Evolutionary conservation across 495 filamentous ascomycete genomes (phyloP).

Genomic region (Aspergillus mulundensis): DNA sequence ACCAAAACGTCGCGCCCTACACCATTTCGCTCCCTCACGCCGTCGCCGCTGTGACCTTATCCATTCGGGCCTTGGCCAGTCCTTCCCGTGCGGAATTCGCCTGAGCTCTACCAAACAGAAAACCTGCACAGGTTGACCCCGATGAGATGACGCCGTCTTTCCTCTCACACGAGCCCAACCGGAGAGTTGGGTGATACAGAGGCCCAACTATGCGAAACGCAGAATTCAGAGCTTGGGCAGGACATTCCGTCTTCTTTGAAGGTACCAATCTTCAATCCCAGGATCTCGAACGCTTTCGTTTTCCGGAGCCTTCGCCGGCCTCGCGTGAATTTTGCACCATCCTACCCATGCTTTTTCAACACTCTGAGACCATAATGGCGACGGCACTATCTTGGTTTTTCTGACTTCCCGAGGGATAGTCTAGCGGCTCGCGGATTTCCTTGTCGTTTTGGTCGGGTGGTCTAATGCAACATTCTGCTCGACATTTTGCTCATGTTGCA

Average conservation of each 20-base stretch:
- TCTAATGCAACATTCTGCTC: constrained; percentile 18
- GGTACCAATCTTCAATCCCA: not conserved
- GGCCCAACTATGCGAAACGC: constrained; percentile 12
- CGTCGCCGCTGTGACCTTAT: constrained; percentile 19
- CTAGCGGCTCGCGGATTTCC: constrained; percentile 2
- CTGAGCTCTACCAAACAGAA: constrained; percentile 12
- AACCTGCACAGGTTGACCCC: constrained; percentile 9
- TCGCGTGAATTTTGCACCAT: not conserved
- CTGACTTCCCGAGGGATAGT: not conserved
- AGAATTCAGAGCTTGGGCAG: not conserved
- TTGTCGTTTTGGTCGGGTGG: constrained; percentile 8
- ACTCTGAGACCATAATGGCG: not conserved
- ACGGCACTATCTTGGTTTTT: not conserved
- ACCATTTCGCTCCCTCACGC: constrained; percentile 17
- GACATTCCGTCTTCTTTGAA: not conserved
- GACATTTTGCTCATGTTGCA: constrained; percentile 15
- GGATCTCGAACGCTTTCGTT: not conserved
- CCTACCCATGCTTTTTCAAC: not conserved
- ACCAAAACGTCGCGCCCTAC: constrained; percentile 13
- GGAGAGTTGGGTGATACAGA: constrained; percentile 19
- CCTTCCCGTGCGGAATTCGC: not conserved
- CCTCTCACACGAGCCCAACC: constrained; percentile 17
- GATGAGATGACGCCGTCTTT: constrained; percentile 3
- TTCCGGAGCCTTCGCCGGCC: not conserved
- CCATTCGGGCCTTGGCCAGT: constrained; percentile 9